A percentile compares a stretch with the other conserved stretches of the same genome.
Conservation (phyloP, 768 basidiomycete genomes). For the Lyophyllum semitale region DNA sequence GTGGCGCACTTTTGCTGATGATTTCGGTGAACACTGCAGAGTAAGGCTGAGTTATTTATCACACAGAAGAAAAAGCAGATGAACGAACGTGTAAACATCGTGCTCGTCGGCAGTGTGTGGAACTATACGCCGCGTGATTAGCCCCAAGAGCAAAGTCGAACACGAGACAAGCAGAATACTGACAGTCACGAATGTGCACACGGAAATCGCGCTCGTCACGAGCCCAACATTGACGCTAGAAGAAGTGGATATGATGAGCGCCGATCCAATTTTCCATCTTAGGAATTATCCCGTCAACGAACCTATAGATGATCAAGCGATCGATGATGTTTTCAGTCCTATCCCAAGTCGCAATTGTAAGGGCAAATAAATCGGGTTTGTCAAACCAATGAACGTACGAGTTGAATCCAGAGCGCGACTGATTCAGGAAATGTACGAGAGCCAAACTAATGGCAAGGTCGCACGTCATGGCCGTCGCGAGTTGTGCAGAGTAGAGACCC, state of each 20-base stretch:
- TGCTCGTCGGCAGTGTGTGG: not conserved
- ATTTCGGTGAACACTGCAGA: not conserved
- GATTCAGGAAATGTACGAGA: conserved; percentile 3
- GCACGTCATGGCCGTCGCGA: not conserved
- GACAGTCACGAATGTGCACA: conserved; percentile 1
- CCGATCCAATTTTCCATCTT: too few species aligned
- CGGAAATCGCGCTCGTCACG: not conserved
- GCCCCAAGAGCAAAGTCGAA: not conserved
- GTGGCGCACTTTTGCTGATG: not conserved
- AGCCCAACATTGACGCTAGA: conserved; percentile 3
- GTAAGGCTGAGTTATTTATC: not conserved
- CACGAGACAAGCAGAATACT: not conserved
- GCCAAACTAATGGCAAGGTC: not conserved
- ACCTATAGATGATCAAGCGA: conserved; percentile 4
- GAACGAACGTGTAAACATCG: not conserved
- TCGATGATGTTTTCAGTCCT: conserved; percentile 4
- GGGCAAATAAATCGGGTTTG: not conserved
- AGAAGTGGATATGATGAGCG: not conserved
- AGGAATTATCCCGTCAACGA: not conserved
- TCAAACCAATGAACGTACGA: not conserved
- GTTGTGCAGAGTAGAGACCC: not conserved
- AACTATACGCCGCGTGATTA: not conserved
- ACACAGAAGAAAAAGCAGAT: not conserved
- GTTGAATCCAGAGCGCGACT: conserved; percentile 1
- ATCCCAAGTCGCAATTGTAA: not conserved